phyloP scores from a whole-genome alignment of 2,329 filamentous ascomycete genomes.

The Aspergillus sp. region DNA sequence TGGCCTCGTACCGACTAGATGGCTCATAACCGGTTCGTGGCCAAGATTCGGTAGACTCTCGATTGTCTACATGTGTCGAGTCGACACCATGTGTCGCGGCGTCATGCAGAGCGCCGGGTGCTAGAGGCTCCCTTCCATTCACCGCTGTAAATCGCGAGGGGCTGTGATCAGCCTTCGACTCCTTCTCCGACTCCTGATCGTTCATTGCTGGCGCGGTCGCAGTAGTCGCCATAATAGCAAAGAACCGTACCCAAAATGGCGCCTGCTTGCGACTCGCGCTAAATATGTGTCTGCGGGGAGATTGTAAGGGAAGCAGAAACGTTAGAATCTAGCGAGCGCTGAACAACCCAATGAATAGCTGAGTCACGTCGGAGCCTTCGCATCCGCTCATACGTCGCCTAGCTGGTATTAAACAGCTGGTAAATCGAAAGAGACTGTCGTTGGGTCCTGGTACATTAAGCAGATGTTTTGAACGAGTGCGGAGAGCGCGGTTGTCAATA shows the following conservation, averaged over 20 bases:
- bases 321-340: background rate
- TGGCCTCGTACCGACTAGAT: constrained; percentile 41
- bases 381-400: background rate
- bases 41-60: constrained; percentile 25
- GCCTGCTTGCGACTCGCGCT: background rate
- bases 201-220: constrained; percentile 39
- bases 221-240: constrained; percentile 39
- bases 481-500: background rate
- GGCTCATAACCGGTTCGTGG: constrained; percentile 27
- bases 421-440: background rate
- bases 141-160: constrained; percentile 53
- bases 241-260: background rate
- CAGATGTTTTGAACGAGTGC: background rate
- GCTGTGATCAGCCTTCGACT: constrained; percentile 45
- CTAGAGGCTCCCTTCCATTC: constrained; percentile 44
- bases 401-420: background rate
- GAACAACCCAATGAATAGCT: background rate
- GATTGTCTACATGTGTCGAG: constrained; percentile 27
- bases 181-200: constrained; percentile 39
- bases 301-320: background rate
- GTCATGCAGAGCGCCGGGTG: constrained; percentile 21
- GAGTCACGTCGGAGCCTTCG: background rate
- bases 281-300: background rate
- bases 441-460: background rate
- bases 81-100: constrained; percentile 19